Evolutionary conservation across 2,329 filamentous ascomycete species (phyloP).

Genomic region (Fusarium nurragi): DNA sequence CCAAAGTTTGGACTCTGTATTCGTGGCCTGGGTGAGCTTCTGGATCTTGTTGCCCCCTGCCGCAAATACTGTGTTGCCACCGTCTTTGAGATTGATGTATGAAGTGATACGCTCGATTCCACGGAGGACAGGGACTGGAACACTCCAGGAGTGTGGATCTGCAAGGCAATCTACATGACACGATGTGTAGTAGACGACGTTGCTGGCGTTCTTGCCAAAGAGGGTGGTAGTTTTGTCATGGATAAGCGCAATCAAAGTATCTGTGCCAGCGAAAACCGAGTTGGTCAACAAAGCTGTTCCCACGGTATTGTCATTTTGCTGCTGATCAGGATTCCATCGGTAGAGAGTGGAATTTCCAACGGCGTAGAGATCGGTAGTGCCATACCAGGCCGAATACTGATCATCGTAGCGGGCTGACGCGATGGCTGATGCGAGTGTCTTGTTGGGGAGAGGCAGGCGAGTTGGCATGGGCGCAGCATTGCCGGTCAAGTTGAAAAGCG

Average conservation of each 20-base stretch:
- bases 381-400: background rate
- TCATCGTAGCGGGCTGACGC: background rate
- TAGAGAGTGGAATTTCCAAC: background rate
- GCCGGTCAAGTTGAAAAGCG: background rate
- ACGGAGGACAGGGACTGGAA: background rate
- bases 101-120: background rate
- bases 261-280: background rate
- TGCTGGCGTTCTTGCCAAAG: background rate
- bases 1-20: background rate
- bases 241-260: background rate
- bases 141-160: background rate
- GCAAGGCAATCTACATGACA: background rate
- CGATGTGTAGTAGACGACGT: background rate
- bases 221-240: background rate
- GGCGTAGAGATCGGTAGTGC: background rate
- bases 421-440: background rate
- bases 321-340: background rate
- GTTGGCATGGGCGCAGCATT: background rate
- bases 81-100: background rate
- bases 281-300: background rate
- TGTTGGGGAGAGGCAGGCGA: background rate
- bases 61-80: background rate
- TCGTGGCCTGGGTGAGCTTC: background rate
- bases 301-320: background rate
- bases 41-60: background rate